Evolutionary conservation across 2,329 filamentous ascomycete species (phyloP), one percentile per base, ranked within the genome.

Genomic region (Sporothrix inflata): DNA sequence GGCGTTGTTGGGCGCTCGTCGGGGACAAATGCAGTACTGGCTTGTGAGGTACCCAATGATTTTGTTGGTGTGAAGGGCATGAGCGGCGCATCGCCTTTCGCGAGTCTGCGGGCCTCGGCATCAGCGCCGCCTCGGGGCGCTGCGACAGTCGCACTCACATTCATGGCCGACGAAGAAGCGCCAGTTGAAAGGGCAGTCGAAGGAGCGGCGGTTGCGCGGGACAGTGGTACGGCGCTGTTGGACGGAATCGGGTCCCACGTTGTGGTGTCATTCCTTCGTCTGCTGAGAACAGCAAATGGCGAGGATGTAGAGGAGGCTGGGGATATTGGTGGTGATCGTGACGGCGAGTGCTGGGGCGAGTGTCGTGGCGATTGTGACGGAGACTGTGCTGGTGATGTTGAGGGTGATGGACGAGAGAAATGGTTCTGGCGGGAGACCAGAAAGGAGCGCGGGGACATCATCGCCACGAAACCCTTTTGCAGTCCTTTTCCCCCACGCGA

Each of bases 361-460:
- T 67, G 57, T n/a, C 34, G 30, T 40, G 71, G 68, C 24, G 70
- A 66, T 27, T 63, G 69, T 30, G 69, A 68, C 16, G 55, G 68
- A 21, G 71, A 65, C 14, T 68, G 42, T 40, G 63, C 19, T 74
- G 21, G 75, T 74, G 70, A 69, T 19, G 74, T 76, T 57, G 74
- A 67, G 12, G 69, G 61, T 27, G 77, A 73, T 53, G 77, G 74
- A 40, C 79, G 72, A 55, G 72, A 72, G 42, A 69, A 72, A 55
- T 79, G 74, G 71, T 76, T 78, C 70, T 79, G 79, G 74, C 78
- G 78, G 69, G 79, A 78, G 70, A 80, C 79, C 74, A 83, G 79
- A 77, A 81, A 82, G 60, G 81, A 82, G 70, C 80, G 81, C 72
- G 81, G 80, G 73, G 80, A 81, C 78, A 82, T 81, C 80, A 83